Conservation (phyloP, 352 stramenopile genomes). For the Globisporangium cystogenes region DNA sequence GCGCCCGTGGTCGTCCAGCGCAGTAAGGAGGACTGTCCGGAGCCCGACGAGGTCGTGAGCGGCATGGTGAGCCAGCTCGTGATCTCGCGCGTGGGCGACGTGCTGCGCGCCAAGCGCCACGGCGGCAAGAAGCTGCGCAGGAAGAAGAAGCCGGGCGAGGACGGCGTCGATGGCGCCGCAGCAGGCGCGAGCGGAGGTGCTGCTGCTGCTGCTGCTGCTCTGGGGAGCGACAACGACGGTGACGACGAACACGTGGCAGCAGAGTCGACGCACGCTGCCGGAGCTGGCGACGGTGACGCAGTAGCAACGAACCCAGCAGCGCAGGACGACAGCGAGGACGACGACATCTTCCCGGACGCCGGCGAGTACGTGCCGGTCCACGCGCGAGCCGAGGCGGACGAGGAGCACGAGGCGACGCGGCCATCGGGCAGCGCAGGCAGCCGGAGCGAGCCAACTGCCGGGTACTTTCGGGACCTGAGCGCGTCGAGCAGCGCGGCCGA, state of each 20-base stretch:
- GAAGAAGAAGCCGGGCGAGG: constrained; percentile 26
- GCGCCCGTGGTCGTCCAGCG: constrained; percentile 56
- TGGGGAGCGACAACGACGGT: constrained; percentile 1
- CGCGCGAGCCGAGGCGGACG: constrained; percentile 16
- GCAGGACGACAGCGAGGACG: constrained; percentile 33
- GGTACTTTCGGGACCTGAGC: constrained; percentile 70
- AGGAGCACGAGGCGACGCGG: constrained; percentile 9
- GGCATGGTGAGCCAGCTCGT: constrained; percentile 45
- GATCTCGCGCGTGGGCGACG: constrained; percentile 32
- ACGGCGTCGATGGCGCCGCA: not conserved
- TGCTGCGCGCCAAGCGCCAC: constrained; percentile 18
- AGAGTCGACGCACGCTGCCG: not conserved
- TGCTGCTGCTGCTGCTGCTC: too few species aligned
- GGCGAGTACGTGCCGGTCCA: constrained; percentile 68
- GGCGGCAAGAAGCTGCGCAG: constrained; percentile 37
- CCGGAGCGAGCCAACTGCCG: not conserved
- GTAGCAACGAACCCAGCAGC: not conserved
- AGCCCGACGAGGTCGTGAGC: constrained; percentile 46
- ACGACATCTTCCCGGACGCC: constrained; percentile 74
- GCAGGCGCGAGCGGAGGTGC: not conserved
- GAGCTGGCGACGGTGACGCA: constrained; percentile 2
- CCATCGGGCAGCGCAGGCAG: too few species aligned
- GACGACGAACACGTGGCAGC: not conserved
- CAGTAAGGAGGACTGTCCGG: constrained; percentile 69
- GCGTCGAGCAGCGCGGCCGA: constrained; percentile 58